Conservation (phyloP, 352 stramenopile genomes). For the Peronospora belbahrii region DNA sequence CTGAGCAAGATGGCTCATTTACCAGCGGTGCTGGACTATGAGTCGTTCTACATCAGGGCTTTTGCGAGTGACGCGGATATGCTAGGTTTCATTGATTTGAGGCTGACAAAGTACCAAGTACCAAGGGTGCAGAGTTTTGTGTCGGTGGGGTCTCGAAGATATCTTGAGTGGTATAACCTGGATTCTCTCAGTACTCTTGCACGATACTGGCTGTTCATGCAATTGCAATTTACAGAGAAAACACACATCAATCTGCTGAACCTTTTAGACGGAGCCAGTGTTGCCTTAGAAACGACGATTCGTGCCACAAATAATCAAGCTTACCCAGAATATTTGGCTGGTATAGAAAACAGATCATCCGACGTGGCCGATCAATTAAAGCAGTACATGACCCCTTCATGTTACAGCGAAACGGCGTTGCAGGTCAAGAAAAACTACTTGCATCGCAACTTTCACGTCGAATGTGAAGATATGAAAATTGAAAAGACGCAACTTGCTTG, state of each 20-base stretch:
- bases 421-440: conserved; percentile 40
- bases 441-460: conserved; percentile 29
- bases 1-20: no score
- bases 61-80: no score
- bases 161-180: no score
- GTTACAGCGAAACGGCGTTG: conserved; percentile 34
- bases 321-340: conserved; percentile 31
- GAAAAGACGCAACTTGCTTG: conserved; percentile 27
- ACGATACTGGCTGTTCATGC: conserved; percentile 22
- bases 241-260: conserved; percentile 35
- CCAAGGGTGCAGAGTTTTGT: no score
- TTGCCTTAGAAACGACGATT: conserved; percentile 29
- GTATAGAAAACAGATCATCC: conserved; percentile 18
- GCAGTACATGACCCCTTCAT: conserved; percentile 16
- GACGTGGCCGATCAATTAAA: conserved; percentile 17
- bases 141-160: no score
- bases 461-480: conserved; percentile 32
- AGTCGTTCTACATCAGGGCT: no score
- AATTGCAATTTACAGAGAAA: conserved; percentile 29
- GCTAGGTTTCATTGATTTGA: no score
- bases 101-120: no score
- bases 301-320: conserved; percentile 28
- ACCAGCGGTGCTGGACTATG: no score
- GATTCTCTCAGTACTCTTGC: conserved; percentile 5
- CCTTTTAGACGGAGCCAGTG: conserved; percentile 34